Percentiles rank a stretch among this genome's conserved stretches.
These are phyloP conservation scores for Skeletonema tropicum DNA, from an alignment of 108 stramenopile species.

Conservation along the genomic window DNA sequence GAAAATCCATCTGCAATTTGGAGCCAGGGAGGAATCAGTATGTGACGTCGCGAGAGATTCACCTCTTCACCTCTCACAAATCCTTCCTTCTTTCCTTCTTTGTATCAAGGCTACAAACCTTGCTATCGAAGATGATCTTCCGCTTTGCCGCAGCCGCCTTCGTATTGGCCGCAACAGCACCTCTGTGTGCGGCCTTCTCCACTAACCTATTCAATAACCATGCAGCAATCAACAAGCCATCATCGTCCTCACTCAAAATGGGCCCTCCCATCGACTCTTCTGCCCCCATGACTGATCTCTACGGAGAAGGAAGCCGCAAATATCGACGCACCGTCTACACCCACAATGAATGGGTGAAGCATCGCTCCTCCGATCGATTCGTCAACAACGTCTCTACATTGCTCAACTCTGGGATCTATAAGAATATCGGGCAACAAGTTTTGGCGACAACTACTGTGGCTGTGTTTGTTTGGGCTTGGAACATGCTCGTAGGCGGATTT, in stretches of 20 bases:
- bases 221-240: no score
- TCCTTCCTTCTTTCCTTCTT: no score
- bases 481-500: slow-evolving; percentile 47
- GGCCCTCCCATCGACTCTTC: slow-evolving; percentile 4
- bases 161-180: no score
- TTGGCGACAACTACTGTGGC: slow-evolving; percentile 41
- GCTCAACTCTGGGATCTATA: slow-evolving; percentile 55
- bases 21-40: no score
- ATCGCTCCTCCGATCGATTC: slow-evolving; percentile 61
- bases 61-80: no score
- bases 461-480: slow-evolving; percentile 44
- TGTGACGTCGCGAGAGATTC: no score
- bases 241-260: neutral
- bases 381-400: slow-evolving; percentile 43
- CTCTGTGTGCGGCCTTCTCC: no score
- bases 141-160: no score
- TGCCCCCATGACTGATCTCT: neutral
- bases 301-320: slow-evolving; percentile 59
- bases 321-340: slow-evolving; percentile 75
- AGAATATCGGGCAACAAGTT: slow-evolving; percentile 43
- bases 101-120: no score
- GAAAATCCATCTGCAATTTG: no score
- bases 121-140: no score
- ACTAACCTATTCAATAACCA: no score
- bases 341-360: slow-evolving; percentile 71